Evolutionary conservation across 345 rosid species (phyloP), one percentile per base, ranked within the genome.

Genomic region (Boechera stricta): DNA sequence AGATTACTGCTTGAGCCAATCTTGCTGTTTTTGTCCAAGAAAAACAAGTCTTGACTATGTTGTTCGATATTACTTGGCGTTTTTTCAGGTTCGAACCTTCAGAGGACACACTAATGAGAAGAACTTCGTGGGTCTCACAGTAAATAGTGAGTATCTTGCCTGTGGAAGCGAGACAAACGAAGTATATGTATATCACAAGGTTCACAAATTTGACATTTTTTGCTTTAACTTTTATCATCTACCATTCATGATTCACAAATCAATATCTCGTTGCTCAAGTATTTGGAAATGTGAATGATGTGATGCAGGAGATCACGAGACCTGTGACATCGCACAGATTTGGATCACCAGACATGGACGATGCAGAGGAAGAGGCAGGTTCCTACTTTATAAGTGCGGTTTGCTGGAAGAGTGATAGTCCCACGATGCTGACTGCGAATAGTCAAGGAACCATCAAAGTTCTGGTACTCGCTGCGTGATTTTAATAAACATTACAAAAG

Each of bases 391-490:
- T 96, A 58, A 93, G 98, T 18, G 93, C 98, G 5, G 98, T 96
- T 18, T 91, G 99, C 83, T 96, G 99, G 99, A 96, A 96, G 84
- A 96, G 96, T 10, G 93, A 89, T 51, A 88, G 97, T 74, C 93
- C 98, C 39, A 96, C 98, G 2, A 93, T 96, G 93, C 84, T 93
- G 44, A 80, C 95, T 55, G 98, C 99, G 7, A 93, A 96, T 79
- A 96, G 98, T 83, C 98, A 91, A 81, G 99, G 99, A 67, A 96
- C 96, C n/a, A 93, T 93, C 47, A 93, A 93, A 82, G 98, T 93
- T 15, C 84, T 93, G 36, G 90, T 91, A 54, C 93, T 95, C 28
- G 94, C 97, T 18, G 89, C 94, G 2, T 94, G 83, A 89, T 24
- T 71, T 12, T 48, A 29, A 31, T 33, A 71, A 5, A 63, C 33